Evolutionary conservation across 768 basidiomycete genomes (phyloP).

Genomic region (Ramaria rubella): DNA sequence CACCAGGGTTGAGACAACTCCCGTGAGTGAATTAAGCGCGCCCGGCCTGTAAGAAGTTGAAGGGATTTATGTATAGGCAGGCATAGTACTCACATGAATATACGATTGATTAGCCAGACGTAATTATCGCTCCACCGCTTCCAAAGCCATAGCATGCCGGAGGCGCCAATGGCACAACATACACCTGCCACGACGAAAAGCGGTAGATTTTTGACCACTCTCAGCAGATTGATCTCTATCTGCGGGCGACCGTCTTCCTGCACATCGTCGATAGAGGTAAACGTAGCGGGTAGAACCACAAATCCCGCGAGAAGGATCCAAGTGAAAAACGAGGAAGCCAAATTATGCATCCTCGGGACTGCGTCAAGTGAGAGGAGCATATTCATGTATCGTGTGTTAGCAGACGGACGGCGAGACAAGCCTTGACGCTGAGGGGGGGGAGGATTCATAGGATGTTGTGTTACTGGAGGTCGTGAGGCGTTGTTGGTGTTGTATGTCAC

Average conservation of each 20-base stretch:
- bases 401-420: too few relatives aligned
- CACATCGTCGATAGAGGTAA: constrained; percentile 39
- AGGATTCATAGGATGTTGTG: too few relatives aligned
- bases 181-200: constrained; percentile 45
- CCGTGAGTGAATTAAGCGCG: too few relatives aligned
- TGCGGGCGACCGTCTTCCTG: constrained; percentile 18
- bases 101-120: too few relatives aligned
- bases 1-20: too few relatives aligned
- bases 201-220: constrained; percentile 1
- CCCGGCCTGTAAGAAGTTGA: too few relatives aligned
- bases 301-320: constrained; percentile 61
- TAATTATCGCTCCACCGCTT: too few relatives aligned
- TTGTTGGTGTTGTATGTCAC: too few relatives aligned
- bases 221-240: constrained; percentile 20
- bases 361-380: constrained; percentile 57
- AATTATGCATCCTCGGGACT: constrained; percentile 44
- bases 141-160: constrained; percentile 54
- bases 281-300: constrained; percentile 56
- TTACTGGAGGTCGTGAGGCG: too few relatives aligned
- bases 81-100: too few relatives aligned
- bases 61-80: too few relatives aligned
- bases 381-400: constrained; percentile 46
- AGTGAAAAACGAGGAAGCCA: constrained; percentile 51
- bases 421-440: too few relatives aligned
- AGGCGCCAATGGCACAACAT: constrained; percentile 47